Evolutionary conservation across 2,329 filamentous ascomycete species (phyloP).

Genomic region (Ploettnerulaceae sp.): DNA sequence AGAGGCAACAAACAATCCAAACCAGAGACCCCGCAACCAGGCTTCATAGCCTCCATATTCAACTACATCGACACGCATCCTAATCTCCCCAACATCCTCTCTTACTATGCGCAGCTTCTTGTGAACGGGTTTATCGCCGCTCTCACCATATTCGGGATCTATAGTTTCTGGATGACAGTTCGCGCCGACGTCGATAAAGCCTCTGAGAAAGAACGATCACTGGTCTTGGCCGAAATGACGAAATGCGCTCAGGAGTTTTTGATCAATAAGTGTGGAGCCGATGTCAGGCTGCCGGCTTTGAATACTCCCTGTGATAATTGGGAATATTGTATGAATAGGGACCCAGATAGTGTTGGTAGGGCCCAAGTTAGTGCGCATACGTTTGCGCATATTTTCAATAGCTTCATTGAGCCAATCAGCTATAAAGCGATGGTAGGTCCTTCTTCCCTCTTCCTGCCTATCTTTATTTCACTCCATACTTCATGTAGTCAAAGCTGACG

Average conservation of each 20-base stretch:
- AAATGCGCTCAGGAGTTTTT: constrained; percentile 75
- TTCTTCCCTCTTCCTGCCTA: background rate
- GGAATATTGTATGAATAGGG: constrained; percentile 82
- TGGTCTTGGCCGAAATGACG: constrained; percentile 68
- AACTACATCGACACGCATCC: constrained; percentile 60
- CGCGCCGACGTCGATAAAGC: constrained; percentile 41
- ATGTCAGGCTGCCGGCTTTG: constrained; percentile 66
- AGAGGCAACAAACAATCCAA: constrained; percentile 36
- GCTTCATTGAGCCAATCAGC: constrained; percentile 85
- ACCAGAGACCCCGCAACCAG: constrained; percentile 22
- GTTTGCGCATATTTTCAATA: constrained; percentile 88
- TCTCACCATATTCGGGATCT: constrained; percentile 37
- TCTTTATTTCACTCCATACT: background rate
- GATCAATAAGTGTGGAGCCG: constrained; percentile 68
- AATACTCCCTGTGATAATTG: constrained; percentile 70
- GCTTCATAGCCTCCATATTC: constrained; percentile 48
- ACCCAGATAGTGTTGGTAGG: constrained; percentile 71
- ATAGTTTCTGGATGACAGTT: constrained; percentile 30
- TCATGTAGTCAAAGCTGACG: background rate
- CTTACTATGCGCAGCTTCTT: constrained; percentile 59
- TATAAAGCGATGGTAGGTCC: constrained; percentile 68
- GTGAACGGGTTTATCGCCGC: constrained; percentile 45
- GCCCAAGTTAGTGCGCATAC: constrained; percentile 81
- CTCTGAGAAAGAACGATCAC: constrained; percentile 55
- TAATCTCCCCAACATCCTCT: constrained; percentile 59